Base-by-base conservation (phyloP, 2,329 filamentous ascomycete species). In the Phoma sp. region DNA sequence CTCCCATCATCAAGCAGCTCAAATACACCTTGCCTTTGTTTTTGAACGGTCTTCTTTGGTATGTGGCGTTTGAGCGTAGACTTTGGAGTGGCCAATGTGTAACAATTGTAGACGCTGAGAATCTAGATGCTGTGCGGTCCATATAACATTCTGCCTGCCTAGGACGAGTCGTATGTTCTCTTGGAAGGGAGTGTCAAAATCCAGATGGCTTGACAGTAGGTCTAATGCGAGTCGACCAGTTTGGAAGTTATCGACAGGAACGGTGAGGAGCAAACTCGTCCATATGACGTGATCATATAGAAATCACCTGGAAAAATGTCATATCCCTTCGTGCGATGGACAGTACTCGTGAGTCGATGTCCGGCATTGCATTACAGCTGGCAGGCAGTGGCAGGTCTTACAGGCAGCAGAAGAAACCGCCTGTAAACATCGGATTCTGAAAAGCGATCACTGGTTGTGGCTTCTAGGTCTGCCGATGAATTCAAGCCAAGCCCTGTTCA, bases 141-240 rank as follows among this genome's bases (percentile, higher is more conserved):
- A 14, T 26, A 18, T 18, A 7, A 30, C 14, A 12, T 11, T n/a
- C 12, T 25, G 6, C 32, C n/a, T 18, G 37, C 42, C 42, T 11
- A 7, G 6, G 7, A 6, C 7, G 21, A 14, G 23, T 47, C 30
- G 18, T 51, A 39, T 18, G 28, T 26, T 45, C 29, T 47, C 12
- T 37, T 10, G 9, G 15, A 32, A 53, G 37, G 38, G 49, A 42
- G 43, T 32, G 5, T 47, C 9, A 32, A 51, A 17, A 14, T 34
- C 10, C 12, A 7, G 23, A 17, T 25, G 29, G 36, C 37, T 30
- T 47, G 37, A 37, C 25, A 23, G 28, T 21, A 37, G 23, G 38
- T 30, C 26, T 42, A 14, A 43, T 48, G 43, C 50, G 39, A 43
- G 43, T 34, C 37, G 43, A 48, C 20, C 12, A 20, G 15, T 47